Conservation (phyloP, 371 early-diverging fungal genomes). For the Rhizoclosmatium hyalinum region DNA sequence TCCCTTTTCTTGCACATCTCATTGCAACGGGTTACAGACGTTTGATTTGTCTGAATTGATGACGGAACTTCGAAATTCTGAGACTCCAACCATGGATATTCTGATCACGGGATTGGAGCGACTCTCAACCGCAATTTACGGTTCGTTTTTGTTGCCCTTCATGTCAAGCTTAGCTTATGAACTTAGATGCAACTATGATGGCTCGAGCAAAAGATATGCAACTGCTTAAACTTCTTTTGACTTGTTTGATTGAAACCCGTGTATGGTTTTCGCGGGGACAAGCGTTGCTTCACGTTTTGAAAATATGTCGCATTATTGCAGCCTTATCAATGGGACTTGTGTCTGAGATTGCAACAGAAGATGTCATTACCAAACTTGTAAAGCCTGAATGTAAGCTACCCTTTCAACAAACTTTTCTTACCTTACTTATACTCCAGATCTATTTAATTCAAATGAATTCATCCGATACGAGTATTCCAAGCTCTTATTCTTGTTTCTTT, state of each 20-base stretch:
- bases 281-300: not conserved
- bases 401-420: not conserved
- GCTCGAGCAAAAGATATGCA: conserved; percentile 2
- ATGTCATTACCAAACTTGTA: not conserved
- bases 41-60: not conserved
- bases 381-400: conserved; percentile 6
- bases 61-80: not conserved
- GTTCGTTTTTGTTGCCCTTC: not conserved
- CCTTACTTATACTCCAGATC: not conserved
- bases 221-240: not conserved
- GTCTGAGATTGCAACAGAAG: not conserved
- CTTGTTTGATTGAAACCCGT: conserved; percentile 7
- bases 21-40: not conserved
- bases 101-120: conserved; percentile 5
- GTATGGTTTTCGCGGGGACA: not conserved
- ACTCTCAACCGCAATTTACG: conserved; percentile 7
- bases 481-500: conserved; percentile 21
- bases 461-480: conserved; percentile 26
- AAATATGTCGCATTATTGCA: conserved; percentile 19
- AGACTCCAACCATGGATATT: not conserved
- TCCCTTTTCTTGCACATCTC: not conserved
- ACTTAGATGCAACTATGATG: conserved; percentile 10
- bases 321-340: not conserved
- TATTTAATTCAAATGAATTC: conserved; percentile 15
- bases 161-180: not conserved